Conservation (phyloP, 2,329 filamentous ascomycete species). For the Curvularia hawaiiensis region DNA sequence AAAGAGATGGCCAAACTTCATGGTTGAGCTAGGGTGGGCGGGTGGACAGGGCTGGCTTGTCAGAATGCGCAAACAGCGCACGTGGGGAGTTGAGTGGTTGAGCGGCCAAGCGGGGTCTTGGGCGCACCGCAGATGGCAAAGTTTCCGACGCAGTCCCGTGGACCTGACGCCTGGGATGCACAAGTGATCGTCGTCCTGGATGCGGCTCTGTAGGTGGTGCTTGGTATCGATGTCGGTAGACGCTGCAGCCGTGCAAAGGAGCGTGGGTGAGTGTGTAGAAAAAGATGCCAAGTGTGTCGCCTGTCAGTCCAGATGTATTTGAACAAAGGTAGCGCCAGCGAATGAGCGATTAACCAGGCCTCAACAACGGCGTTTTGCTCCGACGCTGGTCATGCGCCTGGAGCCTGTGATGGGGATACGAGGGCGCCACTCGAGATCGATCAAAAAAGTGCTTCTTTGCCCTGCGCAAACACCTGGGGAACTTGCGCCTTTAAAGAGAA, state of each 20-base stretch:
- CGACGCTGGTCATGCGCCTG: slow-evolving; percentile 15
- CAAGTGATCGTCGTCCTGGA: slow-evolving; percentile 4
- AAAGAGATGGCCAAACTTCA: slow-evolving; percentile 89
- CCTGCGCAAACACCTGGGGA: slow-evolving; percentile 6
- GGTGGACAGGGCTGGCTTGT: slow-evolving; percentile 30
- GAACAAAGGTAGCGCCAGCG: neutral
- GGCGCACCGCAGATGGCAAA: slow-evolving; percentile 10
- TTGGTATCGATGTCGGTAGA: neutral
- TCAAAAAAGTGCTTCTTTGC: slow-evolving; percentile 5
- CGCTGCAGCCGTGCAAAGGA: neutral
- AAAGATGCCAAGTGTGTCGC: neutral
- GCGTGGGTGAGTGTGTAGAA: neutral
- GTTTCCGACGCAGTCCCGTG: slow-evolving; percentile 19
- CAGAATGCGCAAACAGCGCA: slow-evolving; percentile 28
- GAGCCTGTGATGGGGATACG: slow-evolving; percentile 3
- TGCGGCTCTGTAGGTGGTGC: neutral
- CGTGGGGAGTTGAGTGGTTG: slow-evolving; percentile 29
- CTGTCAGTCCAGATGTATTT: neutral
- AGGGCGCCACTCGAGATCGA: slow-evolving; percentile 1
- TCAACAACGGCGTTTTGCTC: slow-evolving; percentile 10
- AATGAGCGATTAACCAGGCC: neutral
- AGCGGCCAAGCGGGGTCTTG: slow-evolving; percentile 18
- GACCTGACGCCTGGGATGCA: slow-evolving; percentile 6
- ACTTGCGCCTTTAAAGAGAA: slow-evolving; percentile 9
- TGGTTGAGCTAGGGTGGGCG: slow-evolving; percentile 45